Evolutionary conservation across 2,329 filamentous ascomycete species (phyloP).

Genomic region (Calonectria hawksworthii): DNA sequence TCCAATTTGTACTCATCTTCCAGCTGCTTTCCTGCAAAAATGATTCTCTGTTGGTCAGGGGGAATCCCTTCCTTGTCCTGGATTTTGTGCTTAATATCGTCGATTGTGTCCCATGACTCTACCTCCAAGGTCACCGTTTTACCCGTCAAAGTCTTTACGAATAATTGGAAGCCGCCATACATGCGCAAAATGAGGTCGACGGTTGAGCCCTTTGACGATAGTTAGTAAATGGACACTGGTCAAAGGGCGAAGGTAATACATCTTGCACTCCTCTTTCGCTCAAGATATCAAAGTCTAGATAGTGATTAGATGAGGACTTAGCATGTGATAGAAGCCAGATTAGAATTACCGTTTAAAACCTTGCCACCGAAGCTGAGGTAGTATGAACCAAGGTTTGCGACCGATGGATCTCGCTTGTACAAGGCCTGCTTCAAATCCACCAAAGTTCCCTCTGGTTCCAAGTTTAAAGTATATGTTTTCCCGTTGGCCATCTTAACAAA

Average conservation of each 20-base stretch:
- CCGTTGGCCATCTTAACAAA: not conserved
- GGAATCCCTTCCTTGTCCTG: not conserved
- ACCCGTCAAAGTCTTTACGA: not conserved
- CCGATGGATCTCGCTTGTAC: not conserved
- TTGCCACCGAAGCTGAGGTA: not conserved
- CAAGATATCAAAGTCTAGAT: not conserved
- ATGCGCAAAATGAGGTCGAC: not conserved
- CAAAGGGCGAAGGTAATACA: not conserved
- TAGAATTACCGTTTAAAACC: not conserved
- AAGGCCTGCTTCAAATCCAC: not conserved
- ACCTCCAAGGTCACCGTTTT: not conserved
- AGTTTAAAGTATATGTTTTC: not conserved
- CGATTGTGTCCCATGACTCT: not conserved
- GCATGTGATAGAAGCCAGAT: no score
- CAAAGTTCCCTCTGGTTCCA: not conserved
- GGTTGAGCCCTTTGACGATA: not conserved
- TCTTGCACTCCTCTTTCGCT: not conserved
- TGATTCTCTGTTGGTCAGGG: not conserved
- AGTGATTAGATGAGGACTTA: not conserved
- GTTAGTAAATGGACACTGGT: not conserved
- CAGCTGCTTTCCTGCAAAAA: not conserved
- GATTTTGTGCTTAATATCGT: not conserved
- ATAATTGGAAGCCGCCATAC: not conserved
- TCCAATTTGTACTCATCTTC: no score
- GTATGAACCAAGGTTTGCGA: not conserved